These are phyloP conservation scores for Xylaria digitata DNA, from an alignment of 2,329 filamentous ascomycete genomes.

Conservation along the genomic window DNA sequence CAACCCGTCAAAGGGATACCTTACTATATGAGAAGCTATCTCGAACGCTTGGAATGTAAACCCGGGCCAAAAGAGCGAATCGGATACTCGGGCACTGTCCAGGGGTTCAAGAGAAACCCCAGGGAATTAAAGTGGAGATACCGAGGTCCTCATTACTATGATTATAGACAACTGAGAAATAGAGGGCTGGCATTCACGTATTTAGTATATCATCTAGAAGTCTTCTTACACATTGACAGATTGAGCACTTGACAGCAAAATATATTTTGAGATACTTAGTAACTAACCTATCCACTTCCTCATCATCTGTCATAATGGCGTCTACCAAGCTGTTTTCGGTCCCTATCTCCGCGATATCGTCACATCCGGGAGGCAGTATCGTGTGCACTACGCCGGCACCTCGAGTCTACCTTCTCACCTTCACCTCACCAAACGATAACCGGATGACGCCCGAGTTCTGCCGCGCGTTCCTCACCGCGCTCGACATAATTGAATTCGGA, in stretches of 20 bases:
- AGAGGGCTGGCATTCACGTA: too few species aligned
- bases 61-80: too few species aligned
- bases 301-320: conserved; percentile 41
- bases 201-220: too few species aligned
- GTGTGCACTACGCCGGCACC: conserved; percentile 70
- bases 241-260: too few species aligned
- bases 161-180: too few species aligned
- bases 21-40: too few species aligned
- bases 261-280: neutral
- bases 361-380: conserved; percentile 67
- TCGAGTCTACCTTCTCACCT: conserved; percentile 77
- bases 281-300: neutral
- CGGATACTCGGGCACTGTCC: too few species aligned
- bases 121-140: conserved; percentile 10
- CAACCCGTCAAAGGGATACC: too few species aligned
- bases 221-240: too few species aligned
- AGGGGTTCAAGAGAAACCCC: too few species aligned
- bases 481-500: conserved; percentile 78
- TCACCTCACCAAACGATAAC: conserved; percentile 79
- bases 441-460: conserved; percentile 77
- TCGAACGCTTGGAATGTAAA: too few species aligned
- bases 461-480: conserved; percentile 73
- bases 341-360: conserved; percentile 60
- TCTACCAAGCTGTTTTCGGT: conserved; percentile 66
- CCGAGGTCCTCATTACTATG: conserved; percentile 1